Conservation (phyloP, 345 rosid genomes). For the Dipteronia sinensis region DNA sequence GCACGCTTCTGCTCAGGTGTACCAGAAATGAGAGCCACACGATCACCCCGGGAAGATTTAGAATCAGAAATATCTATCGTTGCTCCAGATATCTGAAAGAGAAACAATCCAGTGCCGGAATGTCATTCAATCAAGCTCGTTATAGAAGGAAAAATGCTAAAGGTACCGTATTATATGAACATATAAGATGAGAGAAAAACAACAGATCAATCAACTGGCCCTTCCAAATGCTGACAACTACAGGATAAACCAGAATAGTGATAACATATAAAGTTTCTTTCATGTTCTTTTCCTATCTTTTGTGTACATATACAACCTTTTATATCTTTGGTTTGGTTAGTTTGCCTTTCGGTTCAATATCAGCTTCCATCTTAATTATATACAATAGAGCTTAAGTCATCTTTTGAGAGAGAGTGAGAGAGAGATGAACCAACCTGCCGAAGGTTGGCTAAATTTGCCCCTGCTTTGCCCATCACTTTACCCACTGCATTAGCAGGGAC, state of each 20-base stretch:
- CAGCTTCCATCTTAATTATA: neutral
- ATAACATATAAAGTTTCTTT: neutral
- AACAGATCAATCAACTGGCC: neutral
- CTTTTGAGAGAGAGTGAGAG: neutral
- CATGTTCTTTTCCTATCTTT: neutral
- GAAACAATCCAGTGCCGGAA: slow-evolving; percentile 22
- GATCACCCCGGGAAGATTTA: slow-evolving; percentile 75
- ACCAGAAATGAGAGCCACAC: slow-evolving; percentile 83
- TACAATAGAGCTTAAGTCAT: neutral
- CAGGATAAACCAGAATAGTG: neutral
- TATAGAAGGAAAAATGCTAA: neutral
- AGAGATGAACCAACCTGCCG: slow-evolving; percentile 61
- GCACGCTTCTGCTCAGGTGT: slow-evolving; percentile 86
- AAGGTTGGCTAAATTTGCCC: slow-evolving; percentile 83
- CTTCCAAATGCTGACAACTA: neutral
- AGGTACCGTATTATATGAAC: neutral
- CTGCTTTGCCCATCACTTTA: slow-evolving; percentile 94
- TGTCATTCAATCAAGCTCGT: slow-evolving; percentile 4
- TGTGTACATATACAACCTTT: neutral
- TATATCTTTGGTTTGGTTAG: neutral
- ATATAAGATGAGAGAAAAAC: neutral
- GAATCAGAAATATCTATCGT: slow-evolving; percentile 85
- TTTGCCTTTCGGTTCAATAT: neutral
- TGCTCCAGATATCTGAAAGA: slow-evolving; percentile 97
- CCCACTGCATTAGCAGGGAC: slow-evolving; percentile 86